Conservation (phyloP, 2,329 filamentous ascomycete genomes). For the Plectosphaerella plurivora region DNA sequence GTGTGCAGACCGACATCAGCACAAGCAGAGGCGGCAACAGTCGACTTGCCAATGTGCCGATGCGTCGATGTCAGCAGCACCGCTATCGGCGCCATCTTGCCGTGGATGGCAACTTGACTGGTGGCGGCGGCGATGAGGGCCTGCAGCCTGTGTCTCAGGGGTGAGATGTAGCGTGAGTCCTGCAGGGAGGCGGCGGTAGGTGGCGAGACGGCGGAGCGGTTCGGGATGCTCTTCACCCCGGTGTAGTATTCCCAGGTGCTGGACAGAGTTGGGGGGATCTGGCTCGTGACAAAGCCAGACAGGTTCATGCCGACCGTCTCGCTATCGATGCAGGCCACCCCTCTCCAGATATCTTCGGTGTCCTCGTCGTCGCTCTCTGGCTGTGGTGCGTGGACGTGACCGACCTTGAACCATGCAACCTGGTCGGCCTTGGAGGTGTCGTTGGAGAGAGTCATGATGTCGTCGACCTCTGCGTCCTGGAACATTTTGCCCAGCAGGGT, state of each 20-base stretch:
- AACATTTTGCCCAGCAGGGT: slow-evolving; percentile 77
- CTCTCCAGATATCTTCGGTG: slow-evolving; percentile 73
- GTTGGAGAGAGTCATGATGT: slow-evolving; percentile 54
- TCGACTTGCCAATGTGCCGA: slow-evolving; percentile 88
- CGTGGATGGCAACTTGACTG: slow-evolving; percentile 77
- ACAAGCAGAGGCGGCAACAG: slow-evolving; percentile 70
- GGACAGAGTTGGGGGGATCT: slow-evolving; percentile 69
- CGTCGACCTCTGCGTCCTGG: slow-evolving; percentile 74
- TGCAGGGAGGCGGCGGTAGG: slow-evolving; percentile 35
- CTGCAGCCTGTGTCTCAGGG: slow-evolving; percentile 66
- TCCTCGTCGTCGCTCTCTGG: slow-evolving; percentile 49
- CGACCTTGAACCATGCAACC: slow-evolving; percentile 91
- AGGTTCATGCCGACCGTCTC: slow-evolving; percentile 85
- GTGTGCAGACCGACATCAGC: slow-evolving; percentile 86
- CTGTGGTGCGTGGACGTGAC: slow-evolving; percentile 60
- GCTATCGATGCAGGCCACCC: slow-evolving; percentile 80
- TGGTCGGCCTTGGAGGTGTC: slow-evolving; percentile 40
- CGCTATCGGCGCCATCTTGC: slow-evolving; percentile 83
- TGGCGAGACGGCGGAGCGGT: slow-evolving; percentile 28
- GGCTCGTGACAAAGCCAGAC: slow-evolving; percentile 79
- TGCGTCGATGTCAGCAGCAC: slow-evolving; percentile 89
- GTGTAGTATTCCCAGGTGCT: slow-evolving; percentile 91
- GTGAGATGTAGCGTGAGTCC: slow-evolving; percentile 47
- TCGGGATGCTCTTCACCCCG: slow-evolving; percentile 65
- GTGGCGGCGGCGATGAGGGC: slow-evolving; percentile 87